Conservation (phyloP, 768 basidiomycete species). For the Amanita pallidorosea region DNA sequence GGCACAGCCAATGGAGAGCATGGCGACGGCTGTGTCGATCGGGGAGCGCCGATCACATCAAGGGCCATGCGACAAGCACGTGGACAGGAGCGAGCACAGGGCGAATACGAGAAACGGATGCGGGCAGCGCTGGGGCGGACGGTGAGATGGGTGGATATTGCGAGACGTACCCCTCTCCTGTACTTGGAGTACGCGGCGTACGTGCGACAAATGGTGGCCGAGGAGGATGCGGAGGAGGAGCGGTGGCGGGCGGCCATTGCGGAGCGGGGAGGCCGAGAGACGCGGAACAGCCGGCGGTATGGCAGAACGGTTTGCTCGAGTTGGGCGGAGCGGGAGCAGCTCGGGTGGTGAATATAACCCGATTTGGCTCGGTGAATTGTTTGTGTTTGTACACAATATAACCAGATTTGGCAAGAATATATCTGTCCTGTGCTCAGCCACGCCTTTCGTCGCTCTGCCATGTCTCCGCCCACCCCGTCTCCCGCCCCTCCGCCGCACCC, state of each 20-base stretch:
- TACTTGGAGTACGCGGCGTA: constrained; percentile 64
- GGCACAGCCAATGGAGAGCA: constrained; percentile 6
- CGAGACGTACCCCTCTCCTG: constrained; percentile 33
- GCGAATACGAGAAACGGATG: constrained; percentile 31
- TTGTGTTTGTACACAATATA: constrained; percentile 16
- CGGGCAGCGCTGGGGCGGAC: constrained; percentile 37
- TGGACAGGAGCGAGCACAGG: constrained; percentile 31
- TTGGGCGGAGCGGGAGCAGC: constrained; percentile 22
- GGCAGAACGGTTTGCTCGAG: constrained; percentile 31
- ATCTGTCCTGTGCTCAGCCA: constrained; percentile 3
- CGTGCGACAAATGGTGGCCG: constrained; percentile 50
- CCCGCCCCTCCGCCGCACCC: constrained; percentile 10
- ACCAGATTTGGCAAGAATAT: constrained; percentile 6
- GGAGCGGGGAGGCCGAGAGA: constrained; percentile 20
- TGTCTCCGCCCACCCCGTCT: neutral
- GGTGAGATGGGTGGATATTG: constrained; percentile 21
- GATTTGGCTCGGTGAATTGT: constrained; percentile 11
- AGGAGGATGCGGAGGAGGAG: constrained; percentile 48
- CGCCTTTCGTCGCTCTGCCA: constrained; percentile 5
- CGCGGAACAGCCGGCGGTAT: constrained; percentile 48
- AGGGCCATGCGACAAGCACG: constrained; percentile 37
- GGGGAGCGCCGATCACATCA: constrained; percentile 37
- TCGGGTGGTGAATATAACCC: constrained; percentile 18
- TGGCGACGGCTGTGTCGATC: constrained; percentile 23
- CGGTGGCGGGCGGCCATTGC: constrained; percentile 11